Conservation (phyloP, 345 rosid species). For the Corchorus capsularis region DNA sequence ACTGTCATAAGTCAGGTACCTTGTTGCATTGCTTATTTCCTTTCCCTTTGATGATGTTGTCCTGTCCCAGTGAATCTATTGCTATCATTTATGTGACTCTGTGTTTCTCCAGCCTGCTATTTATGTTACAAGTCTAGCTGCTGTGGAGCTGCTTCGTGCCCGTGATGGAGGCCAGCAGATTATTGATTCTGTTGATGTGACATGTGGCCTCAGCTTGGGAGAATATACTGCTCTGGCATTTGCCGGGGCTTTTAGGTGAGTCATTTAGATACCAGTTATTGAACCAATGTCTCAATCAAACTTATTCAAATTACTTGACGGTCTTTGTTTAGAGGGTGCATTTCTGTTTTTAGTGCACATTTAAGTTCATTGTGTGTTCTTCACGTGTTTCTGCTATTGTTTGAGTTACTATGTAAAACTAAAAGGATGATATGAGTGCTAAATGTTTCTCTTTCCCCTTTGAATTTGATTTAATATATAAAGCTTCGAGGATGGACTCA, state of each 20-base stretch:
- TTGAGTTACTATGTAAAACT: conserved; percentile 3
- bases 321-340: not conserved
- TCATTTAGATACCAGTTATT: not conserved
- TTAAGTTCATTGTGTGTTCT: not conserved
- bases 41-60: conserved; percentile 9
- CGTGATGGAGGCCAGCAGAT: conserved; percentile 86
- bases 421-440: conserved; percentile 7
- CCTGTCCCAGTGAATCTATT: conserved; percentile 7
- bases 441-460: conserved; percentile 21
- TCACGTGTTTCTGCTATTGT: not conserved
- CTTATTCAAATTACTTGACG: not conserved
- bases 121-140: conserved; percentile 97
- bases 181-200: conserved; percentile 89
- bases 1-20: conserved; percentile 95
- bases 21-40: conserved; percentile 15
- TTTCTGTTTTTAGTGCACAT: not conserved
- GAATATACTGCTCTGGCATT: conserved; percentile 97
- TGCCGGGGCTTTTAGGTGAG: conserved; percentile 93
- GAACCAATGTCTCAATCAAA: not conserved
- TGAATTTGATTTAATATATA: conserved; percentile 18
- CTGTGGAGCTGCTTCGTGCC: conserved; percentile 85
- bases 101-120: conserved; percentile 83
- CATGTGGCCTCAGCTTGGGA: conserved; percentile 97
- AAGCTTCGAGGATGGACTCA: conserved; percentile 97
- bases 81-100: not conserved